Conservation (phyloP, 1,284 basidiomycete species). For the Puccinia hordei region DNA sequence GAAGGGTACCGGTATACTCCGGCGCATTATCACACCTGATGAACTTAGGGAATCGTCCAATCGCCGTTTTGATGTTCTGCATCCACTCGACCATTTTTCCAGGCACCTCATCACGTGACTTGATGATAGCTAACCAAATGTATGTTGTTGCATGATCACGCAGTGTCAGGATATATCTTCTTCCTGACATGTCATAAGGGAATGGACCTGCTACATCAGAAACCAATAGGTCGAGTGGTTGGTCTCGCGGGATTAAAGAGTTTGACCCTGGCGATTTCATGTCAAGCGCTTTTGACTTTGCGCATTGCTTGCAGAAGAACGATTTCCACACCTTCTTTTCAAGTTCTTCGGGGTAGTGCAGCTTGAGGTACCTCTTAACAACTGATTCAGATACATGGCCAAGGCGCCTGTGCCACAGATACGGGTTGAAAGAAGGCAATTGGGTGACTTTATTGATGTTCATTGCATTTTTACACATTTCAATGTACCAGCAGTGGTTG, state of each 20-base stretch:
- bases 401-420: neutral
- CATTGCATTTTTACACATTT: too few relatives aligned
- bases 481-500: neutral
- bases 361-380: neutral
- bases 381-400: neutral
- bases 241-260: neutral
- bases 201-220: neutral
- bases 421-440: neutral
- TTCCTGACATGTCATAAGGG: neutral
- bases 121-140: neutral
- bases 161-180: neutral
- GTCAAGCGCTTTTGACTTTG: neutral
- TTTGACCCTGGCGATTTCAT: neutral
- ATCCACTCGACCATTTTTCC: neutral
- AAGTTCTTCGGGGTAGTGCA: neutral
- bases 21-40: constrained; percentile 10
- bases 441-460: constrained; percentile 1
- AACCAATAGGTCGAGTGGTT: constrained; percentile 6
- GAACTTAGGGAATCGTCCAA: neutral
- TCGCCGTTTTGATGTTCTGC: neutral
- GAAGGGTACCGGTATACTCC: neutral
- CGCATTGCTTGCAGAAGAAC: constrained; percentile 12
- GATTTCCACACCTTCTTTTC: neutral
- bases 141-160: constrained; percentile 20
- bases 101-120: neutral